Evolutionary conservation across 148 eudicot genomes (phyloP).

Genomic region (Heliamphora exappendiculata): DNA sequence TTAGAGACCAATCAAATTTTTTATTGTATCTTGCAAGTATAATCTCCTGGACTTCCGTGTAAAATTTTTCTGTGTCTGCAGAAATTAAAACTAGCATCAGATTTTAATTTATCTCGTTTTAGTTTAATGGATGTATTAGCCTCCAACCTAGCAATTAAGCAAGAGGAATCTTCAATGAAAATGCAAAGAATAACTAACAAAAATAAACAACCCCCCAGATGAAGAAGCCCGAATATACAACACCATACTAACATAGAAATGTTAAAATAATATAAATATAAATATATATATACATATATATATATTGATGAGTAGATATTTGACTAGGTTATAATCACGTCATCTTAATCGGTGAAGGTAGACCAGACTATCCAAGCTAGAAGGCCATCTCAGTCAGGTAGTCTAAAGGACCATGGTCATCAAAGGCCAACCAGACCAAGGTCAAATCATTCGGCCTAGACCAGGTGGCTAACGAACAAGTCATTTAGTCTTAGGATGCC

Average conservation of each 20-base stretch:
- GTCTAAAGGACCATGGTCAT: no score
- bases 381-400: no score
- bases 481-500: no score
- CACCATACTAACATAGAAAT: neutral
- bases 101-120: neutral
- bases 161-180: neutral
- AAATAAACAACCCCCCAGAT: neutral
- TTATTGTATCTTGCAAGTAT: conserved; percentile 80
- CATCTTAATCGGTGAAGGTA: no score
- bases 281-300: no score
- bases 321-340: no score
- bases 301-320: no score
- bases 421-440: no score
- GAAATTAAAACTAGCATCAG: conserved; percentile 6
- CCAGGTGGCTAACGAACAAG: no score
- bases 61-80: conserved; percentile 89
- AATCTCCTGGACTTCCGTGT: conserved; percentile 83
- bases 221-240: neutral
- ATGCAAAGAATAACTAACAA: conserved; percentile 2
- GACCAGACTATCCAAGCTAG: no score
- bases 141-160: neutral
- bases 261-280: neutral
- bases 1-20: conserved; percentile 95
- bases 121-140: neutral
- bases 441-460: no score